Conservation (phyloP, 306 rosid species). For the Cucurbita argyrosperma region DNA sequence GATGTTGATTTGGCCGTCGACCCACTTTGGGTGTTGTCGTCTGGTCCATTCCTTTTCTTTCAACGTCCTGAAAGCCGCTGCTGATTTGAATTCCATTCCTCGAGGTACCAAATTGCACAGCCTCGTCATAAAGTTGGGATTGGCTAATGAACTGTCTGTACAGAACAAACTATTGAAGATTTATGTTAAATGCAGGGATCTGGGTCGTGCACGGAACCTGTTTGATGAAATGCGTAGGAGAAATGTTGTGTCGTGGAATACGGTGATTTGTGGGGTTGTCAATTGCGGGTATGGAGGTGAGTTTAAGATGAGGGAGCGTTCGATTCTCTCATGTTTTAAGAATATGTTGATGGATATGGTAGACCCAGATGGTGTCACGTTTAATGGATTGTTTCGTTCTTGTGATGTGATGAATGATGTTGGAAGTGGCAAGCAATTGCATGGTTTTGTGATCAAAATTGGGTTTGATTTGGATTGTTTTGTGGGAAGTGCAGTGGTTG, state of each 20-base stretch:
- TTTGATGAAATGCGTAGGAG: slow-evolving; percentile 53
- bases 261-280: slow-evolving; percentile 34
- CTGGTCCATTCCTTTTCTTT: slow-evolving; percentile 21
- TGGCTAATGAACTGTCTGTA: slow-evolving; percentile 23
- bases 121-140: slow-evolving; percentile 36
- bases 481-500: slow-evolving; percentile 44
- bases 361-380: slow-evolving; percentile 40
- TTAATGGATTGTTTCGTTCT: slow-evolving; percentile 34
- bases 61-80: slow-evolving; percentile 43
- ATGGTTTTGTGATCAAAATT: slow-evolving; percentile 34
- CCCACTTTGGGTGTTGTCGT: slow-evolving; percentile 22
- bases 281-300: slow-evolving; percentile 6
- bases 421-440: slow-evolving; percentile 46
- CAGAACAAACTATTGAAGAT: slow-evolving; percentile 39
- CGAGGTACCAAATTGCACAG: slow-evolving; percentile 55
- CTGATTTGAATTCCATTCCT: slow-evolving; percentile 30
- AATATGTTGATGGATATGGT: slow-evolving; percentile 43
- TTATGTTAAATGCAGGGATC: slow-evolving; percentile 31
- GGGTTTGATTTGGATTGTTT: slow-evolving; percentile 49
- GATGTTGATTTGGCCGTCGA: slow-evolving; percentile 14
- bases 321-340: slow-evolving; percentile 30
- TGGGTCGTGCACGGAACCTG: slow-evolving; percentile 29
- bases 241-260: slow-evolving; percentile 65
- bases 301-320: not conserved
- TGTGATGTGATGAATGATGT: slow-evolving; percentile 29